A percentile compares a stretch with the other conserved stretches of the same genome.
Conservation (phyloP, 305 asterid species). For the Ilex paraguariensis region DNA sequence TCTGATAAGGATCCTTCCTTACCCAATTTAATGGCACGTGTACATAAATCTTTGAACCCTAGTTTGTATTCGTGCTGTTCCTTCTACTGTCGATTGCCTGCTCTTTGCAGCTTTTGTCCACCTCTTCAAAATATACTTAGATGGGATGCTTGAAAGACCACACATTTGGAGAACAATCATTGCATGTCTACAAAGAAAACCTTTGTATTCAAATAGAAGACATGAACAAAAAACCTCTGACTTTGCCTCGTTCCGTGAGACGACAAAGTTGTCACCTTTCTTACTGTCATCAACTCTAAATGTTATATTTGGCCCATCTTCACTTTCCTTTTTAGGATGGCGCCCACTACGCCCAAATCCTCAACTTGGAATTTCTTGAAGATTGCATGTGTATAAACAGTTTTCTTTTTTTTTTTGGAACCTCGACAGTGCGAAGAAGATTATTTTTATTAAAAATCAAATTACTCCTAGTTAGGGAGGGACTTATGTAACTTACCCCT, state of each 20-base stretch:
- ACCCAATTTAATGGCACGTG: constrained; percentile 69
- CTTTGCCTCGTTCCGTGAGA: constrained; percentile 57
- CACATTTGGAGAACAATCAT: constrained; percentile 43
- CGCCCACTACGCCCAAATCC: constrained; percentile 93
- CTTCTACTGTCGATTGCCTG: constrained; percentile 30
- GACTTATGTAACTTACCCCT: no score
- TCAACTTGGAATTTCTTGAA: constrained; percentile 86
- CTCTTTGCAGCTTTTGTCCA: constrained; percentile 33
- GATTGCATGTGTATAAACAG: constrained; percentile 76
- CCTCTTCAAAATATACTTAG: constrained; percentile 69
- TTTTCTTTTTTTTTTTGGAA: no score
- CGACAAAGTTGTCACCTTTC: constrained; percentile 63
- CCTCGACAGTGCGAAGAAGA: no score
- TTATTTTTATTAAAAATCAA: no score
- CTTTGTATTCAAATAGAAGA: constrained; percentile 23
- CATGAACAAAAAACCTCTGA: constrained; percentile 1
- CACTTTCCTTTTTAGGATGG: constrained; percentile 64
- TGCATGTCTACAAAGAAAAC: constrained; percentile 74
- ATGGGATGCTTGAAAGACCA: constrained; percentile 80
- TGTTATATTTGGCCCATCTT: constrained; percentile 40
- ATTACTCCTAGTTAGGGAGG: no score
- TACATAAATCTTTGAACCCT: constrained; percentile 80
- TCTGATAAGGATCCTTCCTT: no score
- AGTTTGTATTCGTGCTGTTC: constrained; percentile 40
- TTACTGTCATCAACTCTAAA: constrained; percentile 85